Percentiles rank a stretch among this genome's conserved stretches.
phyloP scores from a whole-genome alignment of 2,329 filamentous ascomycete genomes.

The Talaromyces atroroseus region DNA sequence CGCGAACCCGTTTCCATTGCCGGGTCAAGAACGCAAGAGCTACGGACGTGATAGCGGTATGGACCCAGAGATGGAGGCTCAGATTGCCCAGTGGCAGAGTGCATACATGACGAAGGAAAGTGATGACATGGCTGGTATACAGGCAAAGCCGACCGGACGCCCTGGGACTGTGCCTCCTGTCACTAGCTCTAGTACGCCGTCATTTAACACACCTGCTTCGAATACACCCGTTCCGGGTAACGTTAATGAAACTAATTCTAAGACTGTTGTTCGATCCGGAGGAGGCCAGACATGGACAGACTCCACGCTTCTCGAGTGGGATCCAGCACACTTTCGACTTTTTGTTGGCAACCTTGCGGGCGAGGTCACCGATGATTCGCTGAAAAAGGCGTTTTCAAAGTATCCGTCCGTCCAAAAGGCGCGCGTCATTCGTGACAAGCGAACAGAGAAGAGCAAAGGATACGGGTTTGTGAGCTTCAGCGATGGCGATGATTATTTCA shows the following conservation, averaged over 20 bases:
- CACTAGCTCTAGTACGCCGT: slow-evolving; percentile 40
- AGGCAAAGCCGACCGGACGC: slow-evolving; percentile 32
- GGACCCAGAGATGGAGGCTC: slow-evolving; percentile 79
- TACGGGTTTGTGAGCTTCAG: slow-evolving; percentile 96
- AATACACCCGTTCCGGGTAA: slow-evolving; percentile 41
- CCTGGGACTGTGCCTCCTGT: slow-evolving; percentile 37
- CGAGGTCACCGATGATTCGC: slow-evolving; percentile 92
- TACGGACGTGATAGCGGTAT: slow-evolving; percentile 38
- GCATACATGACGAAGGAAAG: slow-evolving; percentile 68
- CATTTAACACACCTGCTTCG: slow-evolving; percentile 25
- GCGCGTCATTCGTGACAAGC: slow-evolving; percentile 89
- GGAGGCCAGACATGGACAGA: slow-evolving; percentile 94
- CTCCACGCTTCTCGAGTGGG: slow-evolving; percentile 85
- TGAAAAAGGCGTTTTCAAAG: slow-evolving; percentile 86
- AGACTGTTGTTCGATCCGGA: slow-evolving; percentile 82
- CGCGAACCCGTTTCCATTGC: slow-evolving; percentile 72
- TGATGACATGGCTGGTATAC: slow-evolving; percentile 26
- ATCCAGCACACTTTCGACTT: slow-evolving; percentile 85
- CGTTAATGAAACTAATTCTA: slow-evolving; percentile 50
- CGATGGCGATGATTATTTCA: slow-evolving; percentile 93
- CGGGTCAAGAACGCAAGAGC: slow-evolving; percentile 41
- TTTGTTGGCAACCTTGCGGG: slow-evolving; percentile 96
- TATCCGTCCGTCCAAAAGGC: slow-evolving; percentile 89
- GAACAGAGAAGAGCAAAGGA: slow-evolving; percentile 91
- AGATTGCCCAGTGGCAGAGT: slow-evolving; percentile 92